These are phyloP conservation scores for Polytolypa hystricis DNA, from an alignment of 2,329 filamentous ascomycete genomes.

Conservation along the genomic window DNA sequence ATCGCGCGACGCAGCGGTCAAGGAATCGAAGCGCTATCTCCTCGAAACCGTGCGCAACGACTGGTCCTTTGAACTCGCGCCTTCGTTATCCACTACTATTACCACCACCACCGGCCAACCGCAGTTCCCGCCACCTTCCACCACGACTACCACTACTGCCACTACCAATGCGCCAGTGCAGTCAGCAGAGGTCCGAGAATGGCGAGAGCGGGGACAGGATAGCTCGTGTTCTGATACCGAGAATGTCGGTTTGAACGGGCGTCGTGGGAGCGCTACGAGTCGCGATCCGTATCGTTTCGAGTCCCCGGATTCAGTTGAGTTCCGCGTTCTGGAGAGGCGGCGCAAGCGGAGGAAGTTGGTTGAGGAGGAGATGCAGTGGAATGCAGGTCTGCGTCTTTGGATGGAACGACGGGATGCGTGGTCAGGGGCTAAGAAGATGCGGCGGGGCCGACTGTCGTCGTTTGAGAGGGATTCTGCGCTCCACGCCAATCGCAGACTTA, in stretches of 20 bases:
- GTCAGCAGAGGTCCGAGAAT: constrained; percentile 9
- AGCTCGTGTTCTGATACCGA: constrained; percentile 11
- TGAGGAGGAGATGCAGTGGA: constrained; percentile 62
- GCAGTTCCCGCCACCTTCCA: constrained; percentile 1
- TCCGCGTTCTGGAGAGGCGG: constrained; percentile 38
- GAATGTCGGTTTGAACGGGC: not conserved
- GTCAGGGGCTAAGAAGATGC: constrained; percentile 53
- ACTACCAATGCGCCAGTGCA: not conserved
- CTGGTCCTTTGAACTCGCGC: constrained; percentile 29
- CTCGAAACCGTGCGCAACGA: constrained; percentile 31
- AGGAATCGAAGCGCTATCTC: constrained; percentile 31
- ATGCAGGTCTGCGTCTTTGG: constrained; percentile 72
- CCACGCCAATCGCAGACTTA: not conserved
- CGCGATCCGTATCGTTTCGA: constrained; percentile 29
- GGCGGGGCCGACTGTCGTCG: not conserved
- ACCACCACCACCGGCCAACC: constrained; percentile 4
- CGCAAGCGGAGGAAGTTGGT: constrained; percentile 47
- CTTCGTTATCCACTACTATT: constrained; percentile 3
- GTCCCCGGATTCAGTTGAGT: constrained; percentile 29
- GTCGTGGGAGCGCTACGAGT: not conserved
- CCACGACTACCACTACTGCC: not conserved
- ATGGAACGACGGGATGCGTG: constrained; percentile 67
- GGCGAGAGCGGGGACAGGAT: constrained; percentile 12
- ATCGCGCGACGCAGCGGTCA: constrained; percentile 28
- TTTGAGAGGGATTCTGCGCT: too few species aligned